Percentiles rank a stretch among this genome's conserved stretches.
Conservation (phyloP, 192 early-diverging fungal genomes). For the Gigaspora rosea region DNA sequence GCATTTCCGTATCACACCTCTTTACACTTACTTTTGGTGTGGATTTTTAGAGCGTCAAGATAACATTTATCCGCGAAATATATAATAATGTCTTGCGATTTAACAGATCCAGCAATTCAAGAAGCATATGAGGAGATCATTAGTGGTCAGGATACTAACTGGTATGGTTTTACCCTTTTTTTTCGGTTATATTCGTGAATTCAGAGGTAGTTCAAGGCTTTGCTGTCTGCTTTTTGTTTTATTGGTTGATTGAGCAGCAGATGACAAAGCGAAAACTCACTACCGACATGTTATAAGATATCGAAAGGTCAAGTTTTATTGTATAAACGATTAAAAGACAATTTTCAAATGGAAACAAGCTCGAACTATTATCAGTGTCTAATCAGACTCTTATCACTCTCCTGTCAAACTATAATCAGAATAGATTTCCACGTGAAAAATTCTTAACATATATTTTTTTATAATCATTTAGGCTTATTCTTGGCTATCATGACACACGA, state of each 20-base stretch:
- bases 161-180: conserved; percentile 41
- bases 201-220: no score
- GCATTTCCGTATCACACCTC: no score
- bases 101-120: conserved; percentile 57
- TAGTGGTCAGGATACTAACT: conserved; percentile 55
- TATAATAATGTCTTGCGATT: conserved; percentile 61
- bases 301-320: no score
- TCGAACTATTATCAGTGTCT: no score
- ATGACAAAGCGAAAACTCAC: no score
- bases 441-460: neutral
- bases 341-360: no score
- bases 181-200: neutral
- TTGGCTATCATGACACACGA: conserved; percentile 64
- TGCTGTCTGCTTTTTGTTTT: no score
- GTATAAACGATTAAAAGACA: no score
- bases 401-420: neutral
- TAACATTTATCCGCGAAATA: neutral
- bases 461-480: conserved; percentile 51
- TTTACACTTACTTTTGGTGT: no score
- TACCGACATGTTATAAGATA: no score
- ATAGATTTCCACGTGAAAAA: neutral
- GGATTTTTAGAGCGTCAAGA: no score
- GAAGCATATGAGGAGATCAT: conserved; percentile 61
- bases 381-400: neutral
- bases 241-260: no score